phyloP scores from a whole-genome alignment of 176 grass and related monocot species.

The Olyra latifolia region DNA sequence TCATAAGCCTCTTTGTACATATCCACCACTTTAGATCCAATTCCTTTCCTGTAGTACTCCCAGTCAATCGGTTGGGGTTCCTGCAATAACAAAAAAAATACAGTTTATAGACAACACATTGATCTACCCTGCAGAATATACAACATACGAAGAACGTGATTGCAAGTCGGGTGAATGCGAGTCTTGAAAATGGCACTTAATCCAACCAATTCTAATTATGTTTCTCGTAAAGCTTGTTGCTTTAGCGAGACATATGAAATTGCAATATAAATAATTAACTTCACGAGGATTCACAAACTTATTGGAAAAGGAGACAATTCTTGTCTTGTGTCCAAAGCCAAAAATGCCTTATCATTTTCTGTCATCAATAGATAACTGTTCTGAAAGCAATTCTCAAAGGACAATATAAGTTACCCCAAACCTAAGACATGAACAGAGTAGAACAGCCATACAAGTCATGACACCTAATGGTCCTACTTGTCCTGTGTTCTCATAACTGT shows the following conservation, averaged over 20 bases:
- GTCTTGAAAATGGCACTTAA: neutral
- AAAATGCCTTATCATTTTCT: neutral
- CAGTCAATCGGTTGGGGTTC: slow-evolving; percentile 84
- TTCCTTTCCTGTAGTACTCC: slow-evolving; percentile 88
- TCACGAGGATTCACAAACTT: neutral
- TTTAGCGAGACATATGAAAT: neutral
- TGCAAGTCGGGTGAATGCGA: neutral
- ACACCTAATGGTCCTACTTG: neutral
- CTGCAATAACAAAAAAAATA: slow-evolving; percentile 41
- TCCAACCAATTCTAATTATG: neutral
- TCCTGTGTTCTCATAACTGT: neutral
- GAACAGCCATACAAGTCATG: neutral
- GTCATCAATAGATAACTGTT: neutral
- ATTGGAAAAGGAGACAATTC: neutral
- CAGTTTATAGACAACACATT: slow-evolving; percentile 10
- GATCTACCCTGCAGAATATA: neutral
- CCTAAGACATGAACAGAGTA: neutral
- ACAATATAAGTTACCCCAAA: neutral
- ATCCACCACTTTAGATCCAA: slow-evolving; percentile 75
- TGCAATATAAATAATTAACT: neutral
- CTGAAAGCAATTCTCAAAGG: neutral
- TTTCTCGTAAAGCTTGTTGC: neutral
- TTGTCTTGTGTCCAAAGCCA: neutral
- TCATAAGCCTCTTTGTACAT: slow-evolving; percentile 91
- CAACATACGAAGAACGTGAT: neutral